Evolutionary conservation across 2,329 filamentous ascomycete species (phyloP), one percentile per base, ranked within the genome.

Genomic region (Amesomyces nigricolor): DNA sequence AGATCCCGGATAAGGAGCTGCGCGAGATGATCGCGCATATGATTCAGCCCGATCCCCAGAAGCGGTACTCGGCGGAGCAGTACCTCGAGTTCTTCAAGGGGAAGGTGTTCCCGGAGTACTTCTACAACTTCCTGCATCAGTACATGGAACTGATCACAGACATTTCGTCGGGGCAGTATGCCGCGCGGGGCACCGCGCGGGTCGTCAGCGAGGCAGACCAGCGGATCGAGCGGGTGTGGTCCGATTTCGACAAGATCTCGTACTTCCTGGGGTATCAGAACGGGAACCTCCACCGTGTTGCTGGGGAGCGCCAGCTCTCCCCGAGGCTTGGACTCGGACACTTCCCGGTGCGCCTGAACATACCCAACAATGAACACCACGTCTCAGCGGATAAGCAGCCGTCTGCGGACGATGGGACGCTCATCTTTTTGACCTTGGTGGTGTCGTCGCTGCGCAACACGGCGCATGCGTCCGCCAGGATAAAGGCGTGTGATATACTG

Each of bases 141-240:
- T 96, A 99, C 68, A 96, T 99, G 90, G 89, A 89, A 63, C 81
- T 95, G 53, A 89, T 99, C 59, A 97, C 94, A 4, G 91, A 97
- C 68, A 88, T 91, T 0, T 89, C 87, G 0, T 89, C 89, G 1
- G 90, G 89, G 0, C 86, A 87, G 61, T 85, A 81, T 51, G 81
- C 85, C 10, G 79, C 89, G 42, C 86, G 86, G 9, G 82, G 87
- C 1, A 78, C 82, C 10, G 73, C 78, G 3, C 83, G 81, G 61
- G 95, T 91, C 65, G 77, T 91, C 51, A 88, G 88, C 58, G 91
- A 96, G 70, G 85, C 91, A 1, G 94, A 99, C 70, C 91, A 96
- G 62, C 83, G 94, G 42, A 97, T 99, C 65, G 90, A 97, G 65
- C 84, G 91, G 43, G 86, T 99, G 0, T 97, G 88, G 66, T 83